Evolutionary conservation across 768 basidiomycete genomes (phyloP).

Genomic region (Tricholoma matsutake): DNA sequence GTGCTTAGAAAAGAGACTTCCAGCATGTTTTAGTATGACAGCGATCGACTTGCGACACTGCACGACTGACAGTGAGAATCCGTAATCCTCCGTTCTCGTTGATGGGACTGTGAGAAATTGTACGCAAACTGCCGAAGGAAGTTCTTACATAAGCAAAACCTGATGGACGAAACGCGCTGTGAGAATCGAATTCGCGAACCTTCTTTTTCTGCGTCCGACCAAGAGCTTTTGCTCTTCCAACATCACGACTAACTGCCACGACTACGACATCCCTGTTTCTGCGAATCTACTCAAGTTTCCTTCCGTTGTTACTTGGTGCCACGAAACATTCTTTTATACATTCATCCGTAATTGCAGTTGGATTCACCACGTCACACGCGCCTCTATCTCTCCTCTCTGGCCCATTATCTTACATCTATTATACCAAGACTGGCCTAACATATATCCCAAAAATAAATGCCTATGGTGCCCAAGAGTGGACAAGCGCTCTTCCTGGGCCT

Average conservation of each 20-base stretch:
- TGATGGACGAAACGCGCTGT: neutral
- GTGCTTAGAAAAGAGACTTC: no score
- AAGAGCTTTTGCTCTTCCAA: neutral
- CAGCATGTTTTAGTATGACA: no score
- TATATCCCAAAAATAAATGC: slow-evolving; percentile 34
- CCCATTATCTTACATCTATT: slow-evolving; percentile 13
- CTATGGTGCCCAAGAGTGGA: slow-evolving; percentile 40
- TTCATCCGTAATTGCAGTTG: slow-evolving; percentile 8
- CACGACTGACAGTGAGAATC: no score
- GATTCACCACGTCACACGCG: slow-evolving; percentile 10
- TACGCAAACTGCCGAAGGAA: neutral
- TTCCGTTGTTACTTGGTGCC: neutral
- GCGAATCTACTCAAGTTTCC: neutral
- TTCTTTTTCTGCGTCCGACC: neutral
- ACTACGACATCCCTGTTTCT: neutral
- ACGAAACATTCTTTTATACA: neutral
- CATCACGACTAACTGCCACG: neutral
- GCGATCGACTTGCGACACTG: no score
- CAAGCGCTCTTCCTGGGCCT: slow-evolving; percentile 75
- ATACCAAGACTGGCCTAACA: slow-evolving; percentile 16
- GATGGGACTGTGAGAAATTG: no score
- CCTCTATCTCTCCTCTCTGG: slow-evolving; percentile 2
- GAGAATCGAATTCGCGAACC: neutral
- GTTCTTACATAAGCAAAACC: neutral
- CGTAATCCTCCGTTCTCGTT: no score